A percentile compares a stretch with the other conserved stretches of the same genome.
These are phyloP conservation scores for Tetratostichococcus sp. DNA, from an alignment of 139 green algal genomes.

Conservation along the genomic window DNA sequence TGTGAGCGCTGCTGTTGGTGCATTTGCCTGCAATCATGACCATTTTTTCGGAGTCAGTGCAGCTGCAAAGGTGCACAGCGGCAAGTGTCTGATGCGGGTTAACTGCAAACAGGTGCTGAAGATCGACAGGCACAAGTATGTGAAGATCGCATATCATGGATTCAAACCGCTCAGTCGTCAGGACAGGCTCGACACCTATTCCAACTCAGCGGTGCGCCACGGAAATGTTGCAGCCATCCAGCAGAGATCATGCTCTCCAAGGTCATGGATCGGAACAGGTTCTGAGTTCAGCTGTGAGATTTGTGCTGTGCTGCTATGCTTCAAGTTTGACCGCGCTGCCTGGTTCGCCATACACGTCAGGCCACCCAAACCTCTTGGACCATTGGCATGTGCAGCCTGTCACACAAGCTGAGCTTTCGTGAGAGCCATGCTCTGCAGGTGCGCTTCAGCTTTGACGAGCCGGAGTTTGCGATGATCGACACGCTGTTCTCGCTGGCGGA, in stretches of 20 bases:
- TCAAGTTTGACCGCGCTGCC: no score
- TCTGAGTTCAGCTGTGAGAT: no score
- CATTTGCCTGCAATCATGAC: slow-evolving; percentile 5
- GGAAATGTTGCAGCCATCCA: background rate
- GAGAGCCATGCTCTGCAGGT: slow-evolving; percentile 25
- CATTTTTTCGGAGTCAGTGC: no score
- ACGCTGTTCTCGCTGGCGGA: slow-evolving; percentile 95
- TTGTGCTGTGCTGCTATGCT: no score
- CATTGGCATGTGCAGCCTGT: no score
- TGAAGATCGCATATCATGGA: slow-evolving; percentile 96
- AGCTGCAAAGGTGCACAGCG: no score
- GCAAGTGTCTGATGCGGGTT: no score
- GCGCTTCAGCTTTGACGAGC: slow-evolving; percentile 66
- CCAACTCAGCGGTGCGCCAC: slow-evolving; percentile 1
- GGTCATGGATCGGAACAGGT: no score
- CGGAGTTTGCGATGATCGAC: slow-evolving; percentile 84
- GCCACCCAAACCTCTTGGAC: no score
- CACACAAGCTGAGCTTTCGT: no score
- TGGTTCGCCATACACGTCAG: no score
- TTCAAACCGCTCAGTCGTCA: slow-evolving; percentile 70
- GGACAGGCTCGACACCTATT: slow-evolving; percentile 61
- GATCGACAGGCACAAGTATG: slow-evolving; percentile 95
- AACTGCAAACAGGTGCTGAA: slow-evolving; percentile 43
- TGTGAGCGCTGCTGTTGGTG: slow-evolving; percentile 22
- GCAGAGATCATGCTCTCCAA: no score